Evolutionary conservation across 2,329 filamentous ascomycete species (phyloP).

Genomic region (Leptoxyphium fumago): DNA sequence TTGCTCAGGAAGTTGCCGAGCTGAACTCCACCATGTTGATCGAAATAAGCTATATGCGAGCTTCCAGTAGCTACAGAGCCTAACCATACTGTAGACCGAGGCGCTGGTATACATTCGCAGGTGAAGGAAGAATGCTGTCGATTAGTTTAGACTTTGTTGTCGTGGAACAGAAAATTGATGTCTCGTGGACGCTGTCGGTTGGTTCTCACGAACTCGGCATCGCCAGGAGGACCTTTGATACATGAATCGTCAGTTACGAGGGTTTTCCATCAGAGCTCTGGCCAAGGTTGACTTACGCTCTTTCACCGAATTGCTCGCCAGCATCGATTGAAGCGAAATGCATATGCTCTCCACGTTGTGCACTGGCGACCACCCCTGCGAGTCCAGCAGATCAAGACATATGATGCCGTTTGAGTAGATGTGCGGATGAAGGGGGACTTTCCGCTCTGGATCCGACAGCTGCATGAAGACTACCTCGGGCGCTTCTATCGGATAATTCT

Average conservation of each 20-base stretch:
- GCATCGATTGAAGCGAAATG: conserved; percentile 96
- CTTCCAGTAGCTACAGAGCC: no score
- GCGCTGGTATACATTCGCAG: no score
- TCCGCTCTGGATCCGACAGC: conserved; percentile 34
- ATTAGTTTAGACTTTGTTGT: conserved; percentile 43
- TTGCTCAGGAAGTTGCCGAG: no score
- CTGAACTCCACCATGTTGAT: no score
- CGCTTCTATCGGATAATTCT: conserved; percentile 83
- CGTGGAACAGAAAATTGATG: conserved; percentile 89
- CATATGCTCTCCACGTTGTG: conserved; percentile 95
- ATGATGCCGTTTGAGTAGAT: conserved; percentile 99
- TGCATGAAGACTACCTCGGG: conserved; percentile 85
- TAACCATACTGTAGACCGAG: no score
- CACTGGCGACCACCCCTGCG: conserved; percentile 85
- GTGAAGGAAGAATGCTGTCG: no score
- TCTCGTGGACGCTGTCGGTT: conserved; percentile 72
- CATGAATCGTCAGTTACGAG: background rate
- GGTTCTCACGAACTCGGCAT: conserved; percentile 72
- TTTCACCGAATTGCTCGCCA: conserved; percentile 85
- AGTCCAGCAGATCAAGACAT: conserved; percentile 80
- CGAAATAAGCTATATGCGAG: no score
- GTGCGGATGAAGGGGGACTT: conserved; percentile 88
- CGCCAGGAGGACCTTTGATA: conserved; percentile 50
- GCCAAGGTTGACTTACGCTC: conserved; percentile 42
- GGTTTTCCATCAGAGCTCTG: background rate